Conservation (phyloP, 805 yeast species). For the Wickerhamomyces alni region DNA sequence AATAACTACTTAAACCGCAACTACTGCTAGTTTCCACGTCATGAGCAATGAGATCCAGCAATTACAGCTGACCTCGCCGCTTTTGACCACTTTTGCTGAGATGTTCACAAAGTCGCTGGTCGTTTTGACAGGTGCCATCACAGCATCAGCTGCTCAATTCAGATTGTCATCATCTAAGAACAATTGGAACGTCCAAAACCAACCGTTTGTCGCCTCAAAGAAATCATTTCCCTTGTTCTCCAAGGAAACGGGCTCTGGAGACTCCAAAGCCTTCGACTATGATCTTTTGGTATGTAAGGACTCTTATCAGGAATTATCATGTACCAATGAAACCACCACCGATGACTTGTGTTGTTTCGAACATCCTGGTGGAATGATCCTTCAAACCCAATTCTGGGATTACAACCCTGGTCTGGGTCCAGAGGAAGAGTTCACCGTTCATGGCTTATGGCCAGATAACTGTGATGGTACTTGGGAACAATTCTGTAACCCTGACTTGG, state of each 20-base stretch:
- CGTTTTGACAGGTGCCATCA: not conserved
- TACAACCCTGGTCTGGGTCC: slow-evolving; percentile 72
- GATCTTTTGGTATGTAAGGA: slow-evolving; percentile 17
- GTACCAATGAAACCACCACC: slow-evolving; percentile 48
- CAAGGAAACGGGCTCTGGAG: not conserved
- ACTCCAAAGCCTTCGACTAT: not conserved
- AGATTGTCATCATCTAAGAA: not conserved
- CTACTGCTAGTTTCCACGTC: not conserved
- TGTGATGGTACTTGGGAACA: slow-evolving; percentile 81
- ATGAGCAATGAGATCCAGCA: not conserved
- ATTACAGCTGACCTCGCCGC: no score
- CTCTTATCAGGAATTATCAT: slow-evolving; percentile 39
- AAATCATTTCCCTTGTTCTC: not conserved
- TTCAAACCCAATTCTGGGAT: slow-evolving; percentile 94
- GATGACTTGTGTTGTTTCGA: slow-evolving; percentile 78
- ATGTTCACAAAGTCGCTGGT: not conserved
- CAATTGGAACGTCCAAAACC: not conserved
- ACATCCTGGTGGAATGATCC: slow-evolving; percentile 74
- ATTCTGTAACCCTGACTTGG: slow-evolving; percentile 62
- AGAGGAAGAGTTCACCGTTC: slow-evolving; percentile 65
- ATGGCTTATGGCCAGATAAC: slow-evolving; percentile 86
- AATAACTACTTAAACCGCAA: not conserved
- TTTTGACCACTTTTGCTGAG: not conserved
- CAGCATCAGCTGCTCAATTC: not conserved
- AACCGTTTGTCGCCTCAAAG: not conserved